Evolutionary conservation across 1,284 basidiomycete genomes (phyloP), one percentile per base, ranked within the genome.

Genomic region (Pascua guehoae): DNA sequence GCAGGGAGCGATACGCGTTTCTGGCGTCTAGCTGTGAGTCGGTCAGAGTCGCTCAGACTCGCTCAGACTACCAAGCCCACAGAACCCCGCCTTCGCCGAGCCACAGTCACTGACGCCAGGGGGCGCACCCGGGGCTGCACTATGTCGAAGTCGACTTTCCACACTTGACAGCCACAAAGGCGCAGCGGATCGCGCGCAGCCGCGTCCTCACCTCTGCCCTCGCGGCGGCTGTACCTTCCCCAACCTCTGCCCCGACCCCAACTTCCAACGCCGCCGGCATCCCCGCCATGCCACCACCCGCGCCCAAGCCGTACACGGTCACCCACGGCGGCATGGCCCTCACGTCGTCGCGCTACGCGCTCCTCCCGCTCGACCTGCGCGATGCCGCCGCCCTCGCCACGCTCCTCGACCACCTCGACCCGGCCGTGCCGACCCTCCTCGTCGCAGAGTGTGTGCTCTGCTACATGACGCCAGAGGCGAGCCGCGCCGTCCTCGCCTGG

Each of bases 141-240:
- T 98, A 97, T 72, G 77, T 96, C 47, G 95, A 98, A 69, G 74
- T 98, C 24, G 95, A 98, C 76, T 95, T 98, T 67, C 80, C 86
- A 0, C 88, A 94, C 69, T 83, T 89, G 51, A 92, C 91, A 0
- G 82, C 80, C 12, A 85, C 84, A 67, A 98, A 98, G 79, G 86
- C 87, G 1, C 87, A 88, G 82, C 79, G 85, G 4, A 91, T 97
- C 62, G 80, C 82, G 42, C 87, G 87, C 71, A 88, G 83, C 67
- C 81, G 80, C 54, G 83, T 82, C 12, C 79, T 95, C 37, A 81
- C 79, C 54, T 46, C 56, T 12, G 45, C 49, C 4, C 57, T 66
- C 14, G 43, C 32, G 12, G 42, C 57, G 4, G 15, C 15, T 8
- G 9, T 44, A n/a, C 24, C 50, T n/a, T 24, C 24, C 24, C 7